Evolutionary conservation across 106 monocot species (phyloP), one percentile per base, ranked within the genome.

Genomic region (Allium fistulosum): DNA sequence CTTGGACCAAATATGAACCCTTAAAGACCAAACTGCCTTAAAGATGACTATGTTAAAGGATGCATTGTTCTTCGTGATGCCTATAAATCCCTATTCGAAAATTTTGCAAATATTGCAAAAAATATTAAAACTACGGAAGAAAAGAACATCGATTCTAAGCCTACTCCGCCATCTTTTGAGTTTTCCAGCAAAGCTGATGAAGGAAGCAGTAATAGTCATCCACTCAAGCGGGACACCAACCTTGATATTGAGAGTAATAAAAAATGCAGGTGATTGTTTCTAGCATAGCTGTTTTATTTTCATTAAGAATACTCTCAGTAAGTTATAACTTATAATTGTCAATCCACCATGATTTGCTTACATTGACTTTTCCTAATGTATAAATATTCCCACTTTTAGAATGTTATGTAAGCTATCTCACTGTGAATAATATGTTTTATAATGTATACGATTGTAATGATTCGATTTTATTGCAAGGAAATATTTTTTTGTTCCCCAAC

Each of bases 1-100:
- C 82, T 96, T 52, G 92, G 96, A 50, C 92, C 96, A 62, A 97
- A 97, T 69, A 92, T 92, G 96, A 97, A 92, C 58, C 86, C 92
- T 22, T 80, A 87, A 50, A 81, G 96, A 77, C 88, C 96, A 76
- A 83, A 89, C 64, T 97, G 68, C 68, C 92, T 97, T 10, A 61
- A 84, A 59, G 70, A 84, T 86, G 92, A 97, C 71, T 97, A 89
- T 63, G 75, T 66, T 12, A 76, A 84, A 62, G 96, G 96, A 9
- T 80, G 86, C 79, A 79, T 79, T 65, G 53, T 97, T 67, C 96
- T 97, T 69, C 76, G 57, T 59, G 76, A 86, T 53, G 81, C 92
- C 46, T 97, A 92, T 65, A 58, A 51, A 11, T 92, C 92, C 1
- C 84, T 97, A 59, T 97, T 97, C 63, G 66, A 80, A 48, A 92